A percentile compares a stretch with the other conserved stretches of the same genome.
These are phyloP conservation scores for Aspergillus panamensis DNA, from an alignment of 495 filamentous ascomycete genomes.

Conservation along the genomic window DNA sequence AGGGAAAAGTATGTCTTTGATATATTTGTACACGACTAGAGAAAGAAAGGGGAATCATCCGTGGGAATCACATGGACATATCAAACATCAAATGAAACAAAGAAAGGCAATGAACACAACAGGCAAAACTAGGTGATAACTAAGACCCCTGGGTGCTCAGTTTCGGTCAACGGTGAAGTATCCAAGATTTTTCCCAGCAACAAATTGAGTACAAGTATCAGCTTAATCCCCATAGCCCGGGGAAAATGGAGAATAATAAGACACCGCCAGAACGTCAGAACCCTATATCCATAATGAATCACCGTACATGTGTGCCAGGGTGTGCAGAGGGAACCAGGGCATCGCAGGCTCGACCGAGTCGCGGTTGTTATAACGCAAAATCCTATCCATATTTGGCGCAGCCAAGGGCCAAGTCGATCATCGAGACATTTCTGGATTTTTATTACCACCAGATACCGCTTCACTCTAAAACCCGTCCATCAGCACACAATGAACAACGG, in stretches of 20 bases:
- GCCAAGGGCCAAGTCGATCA: too few species aligned
- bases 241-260: not conserved
- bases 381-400: not conserved
- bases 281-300: not conserved
- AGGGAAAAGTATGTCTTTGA: conserved; percentile 7
- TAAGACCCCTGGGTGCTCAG: not conserved
- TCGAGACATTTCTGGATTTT: too few species aligned
- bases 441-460: not conserved
- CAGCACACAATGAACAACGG: too few species aligned
- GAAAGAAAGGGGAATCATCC: conserved; percentile 23
- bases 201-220: not conserved
- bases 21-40: conserved; percentile 25
- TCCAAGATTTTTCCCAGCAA: not conserved
- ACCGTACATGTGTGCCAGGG: not conserved
- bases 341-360: not conserved
- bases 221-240: not conserved
- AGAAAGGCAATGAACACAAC: conserved; percentile 2
- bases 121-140: not conserved
- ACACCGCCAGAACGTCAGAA: not conserved
- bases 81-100: conserved; percentile 11
- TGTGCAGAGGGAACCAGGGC: too few species aligned
- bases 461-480: too few species aligned
- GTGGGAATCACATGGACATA: conserved; percentile 12
- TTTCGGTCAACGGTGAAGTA: too few species aligned
- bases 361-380: not conserved